A percentile compares a stretch with the other conserved stretches of the same genome.
Evolutionary conservation across 345 rosid genomes (phyloP).

Genomic region (Corchorus capsularis): DNA sequence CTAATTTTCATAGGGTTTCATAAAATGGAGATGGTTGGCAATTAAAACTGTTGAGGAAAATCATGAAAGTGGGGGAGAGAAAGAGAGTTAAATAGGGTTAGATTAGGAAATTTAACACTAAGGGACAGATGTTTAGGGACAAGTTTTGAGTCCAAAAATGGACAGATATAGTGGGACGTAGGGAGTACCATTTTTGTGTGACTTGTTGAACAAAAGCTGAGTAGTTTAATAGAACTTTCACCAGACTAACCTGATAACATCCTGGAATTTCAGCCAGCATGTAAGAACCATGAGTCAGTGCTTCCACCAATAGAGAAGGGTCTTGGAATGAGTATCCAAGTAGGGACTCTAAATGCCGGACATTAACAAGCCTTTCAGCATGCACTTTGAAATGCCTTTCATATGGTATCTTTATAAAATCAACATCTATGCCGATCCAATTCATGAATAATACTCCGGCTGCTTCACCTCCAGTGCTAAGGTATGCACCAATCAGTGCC

Average conservation of each 20-base stretch:
- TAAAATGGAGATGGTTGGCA: too few relatives aligned
- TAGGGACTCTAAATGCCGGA: conserved; percentile 48
- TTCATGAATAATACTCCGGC: conserved; percentile 60
- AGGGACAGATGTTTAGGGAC: too few relatives aligned
- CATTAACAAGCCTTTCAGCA: conserved; percentile 49
- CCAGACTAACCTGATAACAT: conserved; percentile 76
- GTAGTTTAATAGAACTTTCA: background rate
- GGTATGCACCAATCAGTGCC: conserved; percentile 82
- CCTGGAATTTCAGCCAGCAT: conserved; percentile 86
- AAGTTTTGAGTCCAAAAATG: too few relatives aligned
- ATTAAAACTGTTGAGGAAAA: too few relatives aligned
- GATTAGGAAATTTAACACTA: too few relatives aligned
- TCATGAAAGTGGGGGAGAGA: too few relatives aligned
- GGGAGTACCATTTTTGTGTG: background rate
- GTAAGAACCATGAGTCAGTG: conserved; percentile 91
- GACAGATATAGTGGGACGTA: too few relatives aligned
- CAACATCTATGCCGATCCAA: conserved; percentile 72
- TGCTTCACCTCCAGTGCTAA: conserved; percentile 71
- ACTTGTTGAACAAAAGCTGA: background rate
- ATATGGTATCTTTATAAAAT: conserved; percentile 39
- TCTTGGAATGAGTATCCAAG: conserved; percentile 62
- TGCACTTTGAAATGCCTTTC: conserved; percentile 32
- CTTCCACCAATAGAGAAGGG: conserved; percentile 75
- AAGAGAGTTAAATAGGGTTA: too few relatives aligned
- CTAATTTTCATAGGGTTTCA: too few relatives aligned